These are phyloP conservation scores for Eimeria maxima DNA, from an alignment of 169 alveolate genomes.

Conservation along the genomic window DNA sequence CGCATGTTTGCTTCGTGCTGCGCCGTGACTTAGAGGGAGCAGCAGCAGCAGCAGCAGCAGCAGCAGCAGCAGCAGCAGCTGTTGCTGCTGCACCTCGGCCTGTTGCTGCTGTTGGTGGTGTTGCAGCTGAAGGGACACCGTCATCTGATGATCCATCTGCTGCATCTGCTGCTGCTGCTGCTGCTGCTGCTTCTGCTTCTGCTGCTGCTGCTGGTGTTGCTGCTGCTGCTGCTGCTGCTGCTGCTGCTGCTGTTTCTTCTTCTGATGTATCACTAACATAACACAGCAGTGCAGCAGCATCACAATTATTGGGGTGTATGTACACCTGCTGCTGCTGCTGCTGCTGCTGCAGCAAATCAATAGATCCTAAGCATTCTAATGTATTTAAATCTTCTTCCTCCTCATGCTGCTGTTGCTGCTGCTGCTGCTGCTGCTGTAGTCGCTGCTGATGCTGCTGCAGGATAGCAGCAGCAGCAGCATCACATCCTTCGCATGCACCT, in stretches of 20 bases:
- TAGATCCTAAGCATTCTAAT: neutral
- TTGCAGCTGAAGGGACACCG: too few relatives aligned
- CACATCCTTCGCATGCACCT: neutral
- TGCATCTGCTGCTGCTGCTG: slow-evolving; percentile 7
- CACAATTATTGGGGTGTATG: slow-evolving; percentile 15
- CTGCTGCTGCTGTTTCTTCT: too few relatives aligned
- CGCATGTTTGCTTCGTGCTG: neutral
- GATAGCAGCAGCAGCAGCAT: neutral
- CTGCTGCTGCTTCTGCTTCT: slow-evolving; percentile 35
- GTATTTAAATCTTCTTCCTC: neutral
- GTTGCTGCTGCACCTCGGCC: too few relatives aligned
- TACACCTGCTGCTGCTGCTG: neutral
- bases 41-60: slow-evolving; percentile 36
- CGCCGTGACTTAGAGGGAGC: neutral
- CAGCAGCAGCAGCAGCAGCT: neutral
- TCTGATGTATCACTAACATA: neutral
- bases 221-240: too few relatives aligned
- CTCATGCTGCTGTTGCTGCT: slow-evolving; percentile 14
- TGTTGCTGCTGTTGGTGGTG: too few relatives aligned
- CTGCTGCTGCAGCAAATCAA: neutral
- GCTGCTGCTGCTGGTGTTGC: slow-evolving; percentile 27
- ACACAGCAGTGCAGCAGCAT: neutral
- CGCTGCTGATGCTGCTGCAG: too few relatives aligned
- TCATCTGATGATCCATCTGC: neutral
- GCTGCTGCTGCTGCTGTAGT: neutral